Conservation (phyloP, 257 asterid species). For the Asclepias syriaca region DNA sequence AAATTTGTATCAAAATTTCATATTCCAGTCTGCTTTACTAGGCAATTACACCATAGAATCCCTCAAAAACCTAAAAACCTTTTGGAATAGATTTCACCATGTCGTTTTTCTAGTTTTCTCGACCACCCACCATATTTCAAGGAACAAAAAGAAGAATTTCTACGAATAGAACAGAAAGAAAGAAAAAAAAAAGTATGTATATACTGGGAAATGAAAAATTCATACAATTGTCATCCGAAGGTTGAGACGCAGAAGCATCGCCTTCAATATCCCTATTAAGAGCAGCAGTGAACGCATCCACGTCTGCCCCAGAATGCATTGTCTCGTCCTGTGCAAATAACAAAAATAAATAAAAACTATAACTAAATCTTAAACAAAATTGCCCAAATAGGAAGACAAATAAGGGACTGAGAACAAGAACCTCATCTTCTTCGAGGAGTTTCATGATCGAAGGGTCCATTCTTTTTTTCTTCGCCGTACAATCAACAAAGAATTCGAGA, state of each 20-base stretch:
- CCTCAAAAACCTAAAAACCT: background rate
- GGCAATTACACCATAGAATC: background rate
- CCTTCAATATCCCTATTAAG: slow-evolving; percentile 91
- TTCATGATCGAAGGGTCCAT: slow-evolving; percentile 86
- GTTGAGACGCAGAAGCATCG: slow-evolving; percentile 45
- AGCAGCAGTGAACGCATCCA: slow-evolving; percentile 92
- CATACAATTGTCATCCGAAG: slow-evolving; percentile 48
- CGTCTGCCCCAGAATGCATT: slow-evolving; percentile 96
- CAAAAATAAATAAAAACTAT: background rate
- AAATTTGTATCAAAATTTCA: background rate
- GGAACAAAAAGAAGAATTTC: background rate
- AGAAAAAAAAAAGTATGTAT: no score
- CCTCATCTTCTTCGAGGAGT: slow-evolving; percentile 95
- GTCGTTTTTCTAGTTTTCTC: background rate
- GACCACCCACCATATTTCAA: background rate
- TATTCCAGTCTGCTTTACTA: background rate
- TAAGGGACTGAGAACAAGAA: slow-evolving; percentile 6
- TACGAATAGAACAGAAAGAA: background rate
- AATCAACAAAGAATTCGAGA: background rate
- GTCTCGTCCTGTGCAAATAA: slow-evolving; percentile 69
- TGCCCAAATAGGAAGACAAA: background rate
- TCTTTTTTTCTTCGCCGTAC: background rate
- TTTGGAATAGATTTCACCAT: background rate
- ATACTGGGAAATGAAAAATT: background rate
- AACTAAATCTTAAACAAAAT: background rate